Percentiles rank a stretch among this genome's conserved stretches.
Conservation (phyloP, 1,284 basidiomycete genomes). For the Coniferiporia weirii region DNA sequence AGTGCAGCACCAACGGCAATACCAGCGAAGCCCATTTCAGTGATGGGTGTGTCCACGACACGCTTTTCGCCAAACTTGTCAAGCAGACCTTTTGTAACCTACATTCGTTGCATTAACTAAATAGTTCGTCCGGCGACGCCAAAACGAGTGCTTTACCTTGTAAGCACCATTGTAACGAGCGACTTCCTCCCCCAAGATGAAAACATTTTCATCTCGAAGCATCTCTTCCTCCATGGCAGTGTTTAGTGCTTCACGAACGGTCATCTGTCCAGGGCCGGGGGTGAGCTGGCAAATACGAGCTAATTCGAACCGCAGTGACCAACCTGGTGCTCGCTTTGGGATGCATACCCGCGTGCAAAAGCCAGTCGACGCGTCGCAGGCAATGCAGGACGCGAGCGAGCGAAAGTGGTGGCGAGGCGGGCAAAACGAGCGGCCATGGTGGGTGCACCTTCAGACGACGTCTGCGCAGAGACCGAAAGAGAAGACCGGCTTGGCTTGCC, state of each 20-base stretch:
- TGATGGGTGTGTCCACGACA: constrained; percentile 97
- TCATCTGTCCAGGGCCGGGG: constrained; percentile 62
- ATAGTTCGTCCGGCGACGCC: neutral
- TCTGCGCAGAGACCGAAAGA: no score
- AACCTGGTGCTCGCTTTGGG: constrained; percentile 57
- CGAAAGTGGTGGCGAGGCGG: constrained; percentile 55
- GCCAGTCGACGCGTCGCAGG: constrained; percentile 38
- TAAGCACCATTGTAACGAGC: constrained; percentile 99
- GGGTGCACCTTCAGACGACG: constrained; percentile 9
- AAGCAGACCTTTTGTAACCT: constrained; percentile 96
- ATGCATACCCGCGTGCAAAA: constrained; percentile 56
- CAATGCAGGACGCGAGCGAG: constrained; percentile 32
- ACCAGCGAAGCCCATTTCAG: constrained; percentile 98
- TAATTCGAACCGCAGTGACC: constrained; percentile 16
- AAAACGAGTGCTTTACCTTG: constrained; percentile 58
- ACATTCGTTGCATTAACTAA: constrained; percentile 80
- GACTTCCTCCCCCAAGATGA: constrained; percentile 97
- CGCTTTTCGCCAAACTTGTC: constrained; percentile 99
- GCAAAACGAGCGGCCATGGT: constrained; percentile 64
- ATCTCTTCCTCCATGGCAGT: constrained; percentile 99
- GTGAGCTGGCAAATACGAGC: constrained; percentile 17
- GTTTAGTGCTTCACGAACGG: constrained; percentile 97
- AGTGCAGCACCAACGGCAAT: constrained; percentile 93
- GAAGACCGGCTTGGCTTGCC: no score
- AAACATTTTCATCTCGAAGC: constrained; percentile 92